Conservation (phyloP, 768 basidiomycete species). For the Clitopilus hobsonii region DNA sequence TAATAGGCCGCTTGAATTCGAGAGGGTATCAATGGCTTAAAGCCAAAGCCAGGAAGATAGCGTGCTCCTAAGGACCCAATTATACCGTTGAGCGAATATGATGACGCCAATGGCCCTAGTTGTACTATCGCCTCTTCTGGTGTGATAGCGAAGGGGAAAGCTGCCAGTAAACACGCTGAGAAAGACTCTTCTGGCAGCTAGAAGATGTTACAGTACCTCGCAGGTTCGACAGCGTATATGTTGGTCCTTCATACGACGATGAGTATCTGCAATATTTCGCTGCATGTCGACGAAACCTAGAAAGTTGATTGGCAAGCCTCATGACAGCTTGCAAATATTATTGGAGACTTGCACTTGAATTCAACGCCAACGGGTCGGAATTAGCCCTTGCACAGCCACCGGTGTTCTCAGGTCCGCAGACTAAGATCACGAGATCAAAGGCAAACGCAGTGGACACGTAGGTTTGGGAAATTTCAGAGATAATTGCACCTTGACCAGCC, state of each 20-base stretch:
- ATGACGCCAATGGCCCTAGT: slow-evolving; percentile 29
- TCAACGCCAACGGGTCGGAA: neutral
- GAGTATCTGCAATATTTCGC: too few species aligned
- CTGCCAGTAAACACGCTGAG: slow-evolving; percentile 20
- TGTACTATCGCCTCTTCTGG: slow-evolving; percentile 38
- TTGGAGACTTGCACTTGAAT: neutral
- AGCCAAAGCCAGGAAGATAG: slow-evolving; percentile 31
- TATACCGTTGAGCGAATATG: slow-evolving; percentile 16
- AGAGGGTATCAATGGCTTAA: slow-evolving; percentile 35
- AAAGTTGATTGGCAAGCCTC: slow-evolving; percentile 15
- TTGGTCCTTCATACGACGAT: slow-evolving; percentile 6
- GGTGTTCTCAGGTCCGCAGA: neutral
- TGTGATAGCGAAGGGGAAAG: slow-evolving; percentile 47
- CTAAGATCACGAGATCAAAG: slow-evolving; percentile 9
- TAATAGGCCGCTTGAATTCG: slow-evolving; percentile 53
- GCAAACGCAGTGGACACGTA: slow-evolving; percentile 16
- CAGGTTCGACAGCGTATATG: slow-evolving; percentile 26
- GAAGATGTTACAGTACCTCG: slow-evolving; percentile 14
- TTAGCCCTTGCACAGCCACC: slow-evolving; percentile 6
- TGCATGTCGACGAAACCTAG: slow-evolving; percentile 6
- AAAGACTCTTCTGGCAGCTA: slow-evolving; percentile 18
- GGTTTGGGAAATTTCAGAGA: slow-evolving; percentile 6
- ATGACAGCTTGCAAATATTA: neutral
- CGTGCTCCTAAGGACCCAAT: slow-evolving; percentile 27
- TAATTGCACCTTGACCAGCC: slow-evolving; percentile 1